These are phyloP conservation scores for Kodamaea neixiangensis DNA, from an alignment of 805 yeast genomes.

Conservation along the genomic window DNA sequence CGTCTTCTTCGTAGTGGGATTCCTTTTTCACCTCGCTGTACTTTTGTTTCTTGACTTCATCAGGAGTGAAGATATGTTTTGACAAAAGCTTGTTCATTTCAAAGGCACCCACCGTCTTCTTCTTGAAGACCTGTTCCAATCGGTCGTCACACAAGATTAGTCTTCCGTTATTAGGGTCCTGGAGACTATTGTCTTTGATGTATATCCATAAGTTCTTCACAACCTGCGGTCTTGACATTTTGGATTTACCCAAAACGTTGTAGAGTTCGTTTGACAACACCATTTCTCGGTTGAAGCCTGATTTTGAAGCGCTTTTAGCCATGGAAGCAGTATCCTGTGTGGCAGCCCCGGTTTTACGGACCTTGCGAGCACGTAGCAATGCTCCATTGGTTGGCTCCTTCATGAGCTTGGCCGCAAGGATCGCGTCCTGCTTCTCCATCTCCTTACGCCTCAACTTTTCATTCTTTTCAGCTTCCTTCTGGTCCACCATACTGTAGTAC, in stretches of 20 bases:
- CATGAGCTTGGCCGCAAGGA: conserved; percentile 53
- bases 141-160: conserved; percentile 64
- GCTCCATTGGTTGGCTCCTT: conserved; percentile 25
- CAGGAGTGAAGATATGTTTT: conserved; percentile 48
- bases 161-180: conserved; percentile 66
- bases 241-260: conserved; percentile 43
- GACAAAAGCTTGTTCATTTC: conserved; percentile 56
- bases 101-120: conserved; percentile 53
- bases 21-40: conserved; percentile 11
- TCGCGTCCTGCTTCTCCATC: conserved; percentile 50
- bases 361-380: conserved; percentile 20
- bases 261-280: conserved; percentile 53
- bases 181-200: conserved; percentile 61
- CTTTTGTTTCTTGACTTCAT: conserved; percentile 20
- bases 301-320: conserved; percentile 25
- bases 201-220: conserved; percentile 72
- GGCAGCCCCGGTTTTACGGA: conserved; percentile 14
- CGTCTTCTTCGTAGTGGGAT: background rate
- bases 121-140: conserved; percentile 60
- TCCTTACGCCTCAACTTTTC: conserved; percentile 29
- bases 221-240: conserved; percentile 65
- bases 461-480: conserved; percentile 31
- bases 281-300: conserved; percentile 45
- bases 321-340: conserved; percentile 12
- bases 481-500: conserved; percentile 49